Percentiles rank a stretch among this genome's conserved stretches.
Evolutionary conservation across 2,329 filamentous ascomycete species (phyloP).

Genomic region (Rachicladosporium sp.): DNA sequence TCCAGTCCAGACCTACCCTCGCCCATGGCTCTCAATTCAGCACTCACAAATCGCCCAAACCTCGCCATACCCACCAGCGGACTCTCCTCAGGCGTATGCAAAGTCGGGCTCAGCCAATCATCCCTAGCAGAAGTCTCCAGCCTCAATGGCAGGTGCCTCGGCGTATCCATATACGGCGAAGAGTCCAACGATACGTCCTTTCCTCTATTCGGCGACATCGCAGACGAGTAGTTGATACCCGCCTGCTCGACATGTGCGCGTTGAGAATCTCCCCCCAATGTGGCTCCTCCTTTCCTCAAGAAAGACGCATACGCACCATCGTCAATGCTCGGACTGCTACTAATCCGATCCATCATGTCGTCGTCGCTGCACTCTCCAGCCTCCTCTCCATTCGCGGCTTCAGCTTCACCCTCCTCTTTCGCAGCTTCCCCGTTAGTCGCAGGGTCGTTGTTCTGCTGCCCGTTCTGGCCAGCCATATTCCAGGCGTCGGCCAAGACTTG

Average conservation of each 20-base stretch:
- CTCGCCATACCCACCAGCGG: constrained; percentile 3
- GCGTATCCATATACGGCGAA: constrained; percentile 32
- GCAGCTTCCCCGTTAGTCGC: constrained; percentile 34
- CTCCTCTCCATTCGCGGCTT: constrained; percentile 30
- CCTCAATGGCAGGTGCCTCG: constrained; percentile 25
- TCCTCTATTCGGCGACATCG: constrained; percentile 6
- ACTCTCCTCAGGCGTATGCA: constrained; percentile 3
- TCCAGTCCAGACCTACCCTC: too few species aligned
- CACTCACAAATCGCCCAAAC: constrained; percentile 2
- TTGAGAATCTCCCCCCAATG: constrained; percentile 1
- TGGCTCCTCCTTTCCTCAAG: too few species aligned
- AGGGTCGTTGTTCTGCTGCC: constrained; percentile 37
- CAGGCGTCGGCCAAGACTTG: constrained; percentile 49
- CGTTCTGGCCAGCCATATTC: constrained; percentile 25
- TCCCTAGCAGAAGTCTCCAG: background rate
- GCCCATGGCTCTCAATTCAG: background rate
- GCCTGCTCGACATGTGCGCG: constrained; percentile 2
- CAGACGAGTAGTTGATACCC: constrained; percentile 24
- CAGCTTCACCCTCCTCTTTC: constrained; percentile 22
- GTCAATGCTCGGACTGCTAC: constrained; percentile 95
- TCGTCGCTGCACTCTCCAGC: constrained; percentile 67
- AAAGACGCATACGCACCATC: constrained; percentile 67
- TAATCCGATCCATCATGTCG: constrained; percentile 97
- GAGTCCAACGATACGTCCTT: constrained; percentile 18
- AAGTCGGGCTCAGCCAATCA: constrained; percentile 1